These are phyloP conservation scores for Sporormia fimetaria DNA, from an alignment of 495 filamentous ascomycete species.

Conservation along the genomic window DNA sequence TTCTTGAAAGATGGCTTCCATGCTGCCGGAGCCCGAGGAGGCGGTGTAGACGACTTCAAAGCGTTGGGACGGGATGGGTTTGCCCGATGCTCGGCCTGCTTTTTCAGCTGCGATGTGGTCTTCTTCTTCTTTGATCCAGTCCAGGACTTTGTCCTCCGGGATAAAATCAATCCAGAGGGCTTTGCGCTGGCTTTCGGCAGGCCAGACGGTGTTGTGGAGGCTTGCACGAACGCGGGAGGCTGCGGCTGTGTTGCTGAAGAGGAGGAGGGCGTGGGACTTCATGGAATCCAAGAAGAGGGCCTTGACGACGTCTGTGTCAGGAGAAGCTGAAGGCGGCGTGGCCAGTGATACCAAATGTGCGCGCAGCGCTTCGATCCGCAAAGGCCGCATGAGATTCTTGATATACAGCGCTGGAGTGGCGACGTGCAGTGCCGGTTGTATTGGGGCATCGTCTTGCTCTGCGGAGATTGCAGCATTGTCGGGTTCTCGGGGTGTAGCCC, in stretches of 20 bases:
- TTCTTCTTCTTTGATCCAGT: constrained; percentile 67
- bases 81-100: constrained; percentile 24
- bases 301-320: constrained; percentile 44
- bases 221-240: constrained; percentile 68
- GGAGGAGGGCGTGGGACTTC: constrained; percentile 74
- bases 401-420: constrained; percentile 85
- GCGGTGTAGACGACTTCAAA: constrained; percentile 64
- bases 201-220: constrained; percentile 73
- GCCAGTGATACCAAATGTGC: constrained; percentile 59
- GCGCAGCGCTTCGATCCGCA: constrained; percentile 52
- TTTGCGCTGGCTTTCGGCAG: constrained; percentile 74
- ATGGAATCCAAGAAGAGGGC: constrained; percentile 74
- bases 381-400: constrained; percentile 77
- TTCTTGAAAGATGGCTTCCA: constrained; percentile 35
- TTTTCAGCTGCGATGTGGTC: constrained; percentile 28
- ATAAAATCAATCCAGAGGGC: constrained; percentile 84
- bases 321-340: constrained; percentile 39
- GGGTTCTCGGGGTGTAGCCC: background rate
- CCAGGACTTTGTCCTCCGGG: constrained; percentile 56
- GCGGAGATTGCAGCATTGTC: background rate
- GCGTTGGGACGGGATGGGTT: constrained; percentile 39
- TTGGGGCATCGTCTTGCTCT: constrained; percentile 39
- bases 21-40: constrained; percentile 43
- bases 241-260: constrained; percentile 53
- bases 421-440: constrained; percentile 63